Evolutionary conservation across 1,284 basidiomycete genomes (phyloP).

Genomic region (Lignosus rhinocerotis): DNA sequence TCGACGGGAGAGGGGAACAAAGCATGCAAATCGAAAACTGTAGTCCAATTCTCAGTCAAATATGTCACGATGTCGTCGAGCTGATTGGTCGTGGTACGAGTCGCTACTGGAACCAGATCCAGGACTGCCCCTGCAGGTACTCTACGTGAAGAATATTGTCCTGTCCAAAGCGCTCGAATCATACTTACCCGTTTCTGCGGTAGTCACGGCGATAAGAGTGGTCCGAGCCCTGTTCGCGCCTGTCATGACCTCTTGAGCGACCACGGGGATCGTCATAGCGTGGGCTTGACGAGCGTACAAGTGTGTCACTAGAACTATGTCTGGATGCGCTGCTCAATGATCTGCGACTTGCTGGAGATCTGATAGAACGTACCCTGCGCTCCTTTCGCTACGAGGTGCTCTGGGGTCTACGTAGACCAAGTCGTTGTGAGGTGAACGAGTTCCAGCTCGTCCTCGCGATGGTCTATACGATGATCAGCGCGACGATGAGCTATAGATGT

Average conservation of each 20-base stretch:
- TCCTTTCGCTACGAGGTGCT: conserved; percentile 13
- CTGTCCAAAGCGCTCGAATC: background rate
- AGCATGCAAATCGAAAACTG: background rate
- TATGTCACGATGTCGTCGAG: conserved; percentile 5
- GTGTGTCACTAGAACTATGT: conserved; percentile 20
- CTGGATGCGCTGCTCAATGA: conserved; percentile 6
- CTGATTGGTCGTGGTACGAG: conserved; percentile 12
- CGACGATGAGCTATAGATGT: background rate
- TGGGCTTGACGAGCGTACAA: conserved; percentile 16
- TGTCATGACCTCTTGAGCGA: conserved; percentile 12
- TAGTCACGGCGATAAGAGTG: conserved; percentile 13
- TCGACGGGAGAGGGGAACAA: background rate
- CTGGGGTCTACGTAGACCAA: conserved; percentile 14
- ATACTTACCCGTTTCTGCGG: conserved; percentile 17
- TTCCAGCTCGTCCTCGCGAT: conserved; percentile 17
- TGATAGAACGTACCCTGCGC: conserved; percentile 12
- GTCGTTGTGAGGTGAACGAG: conserved; percentile 14
- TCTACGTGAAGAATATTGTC: conserved; percentile 2
- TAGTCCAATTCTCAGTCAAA: conserved; percentile 11
- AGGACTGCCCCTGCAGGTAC: conserved; percentile 13
- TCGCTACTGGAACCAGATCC: conserved; percentile 8
- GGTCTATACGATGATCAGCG: conserved; percentile 12
- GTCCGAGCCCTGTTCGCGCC: conserved; percentile 12
- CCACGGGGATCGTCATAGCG: conserved; percentile 17
- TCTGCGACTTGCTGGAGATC: background rate